Percentiles rank a stretch among this genome's conserved stretches.
phyloP scores from a whole-genome alignment of 1,139 yeast genomes.

The Debaryomyces subglobosus region DNA sequence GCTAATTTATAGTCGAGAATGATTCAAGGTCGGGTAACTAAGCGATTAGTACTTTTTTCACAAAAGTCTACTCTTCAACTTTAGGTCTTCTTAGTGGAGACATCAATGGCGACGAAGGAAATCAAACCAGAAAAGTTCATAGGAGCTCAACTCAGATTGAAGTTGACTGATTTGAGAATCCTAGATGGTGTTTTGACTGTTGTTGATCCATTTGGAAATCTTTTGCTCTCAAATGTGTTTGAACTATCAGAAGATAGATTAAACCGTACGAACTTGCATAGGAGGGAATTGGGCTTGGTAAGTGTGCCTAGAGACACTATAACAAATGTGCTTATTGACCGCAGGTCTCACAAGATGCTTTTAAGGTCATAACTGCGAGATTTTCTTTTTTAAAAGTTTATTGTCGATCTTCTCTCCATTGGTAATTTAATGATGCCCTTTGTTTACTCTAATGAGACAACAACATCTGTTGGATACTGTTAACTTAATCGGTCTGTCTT shows the following conservation, averaged over 20 bases:
- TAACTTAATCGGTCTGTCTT: no score
- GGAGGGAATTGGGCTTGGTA: slow-evolving; percentile 47
- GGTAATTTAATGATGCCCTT: no score
- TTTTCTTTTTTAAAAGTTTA: not conserved
- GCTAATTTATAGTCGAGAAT: not conserved
- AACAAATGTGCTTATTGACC: slow-evolving; percentile 27
- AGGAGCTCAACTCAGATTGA: slow-evolving; percentile 35
- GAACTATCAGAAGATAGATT: slow-evolving; percentile 38
- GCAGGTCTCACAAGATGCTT: slow-evolving; percentile 20
- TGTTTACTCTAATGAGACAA: no score
- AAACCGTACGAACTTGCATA: slow-evolving; percentile 24
- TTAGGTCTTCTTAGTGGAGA: not conserved
- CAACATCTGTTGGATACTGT: no score
- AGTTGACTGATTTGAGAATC: slow-evolving; percentile 34
- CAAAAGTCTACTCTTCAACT: not conserved
- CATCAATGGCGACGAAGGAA: not conserved
- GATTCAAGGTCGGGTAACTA: slow-evolving; percentile 9
- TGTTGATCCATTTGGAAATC: slow-evolving; percentile 50
- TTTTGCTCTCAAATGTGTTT: slow-evolving; percentile 38
- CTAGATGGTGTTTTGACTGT: slow-evolving; percentile 46
- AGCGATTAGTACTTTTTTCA: not conserved
- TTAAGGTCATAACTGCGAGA: not conserved
- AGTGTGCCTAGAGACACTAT: slow-evolving; percentile 45
- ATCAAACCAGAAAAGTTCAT: slow-evolving; percentile 31
- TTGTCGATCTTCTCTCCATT: not conserved